A percentile compares a stretch with the other conserved stretches of the same genome.
Conservation (phyloP, 345 rosid species). For the Moricandia moricandioides region DNA sequence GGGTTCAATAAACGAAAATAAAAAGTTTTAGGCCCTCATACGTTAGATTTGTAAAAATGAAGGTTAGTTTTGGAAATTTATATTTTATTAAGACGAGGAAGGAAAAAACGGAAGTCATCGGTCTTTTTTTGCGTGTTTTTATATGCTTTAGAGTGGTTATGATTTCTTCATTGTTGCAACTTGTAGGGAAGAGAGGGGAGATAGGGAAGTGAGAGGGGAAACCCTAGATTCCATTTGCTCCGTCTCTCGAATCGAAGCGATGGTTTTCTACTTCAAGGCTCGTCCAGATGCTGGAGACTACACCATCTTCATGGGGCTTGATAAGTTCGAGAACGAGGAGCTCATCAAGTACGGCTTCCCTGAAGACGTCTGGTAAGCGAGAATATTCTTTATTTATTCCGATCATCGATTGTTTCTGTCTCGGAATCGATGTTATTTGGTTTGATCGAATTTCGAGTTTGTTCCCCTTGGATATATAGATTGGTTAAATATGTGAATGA, state of each 20-base stretch:
- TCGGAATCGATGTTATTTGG: neutral
- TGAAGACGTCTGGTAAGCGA: constrained; percentile 83
- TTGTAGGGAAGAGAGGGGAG: constrained; percentile 13
- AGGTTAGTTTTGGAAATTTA: constrained; percentile 6
- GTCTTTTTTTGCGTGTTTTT: neutral
- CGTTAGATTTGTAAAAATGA: neutral
- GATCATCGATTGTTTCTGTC: neutral
- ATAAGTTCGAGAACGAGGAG: constrained; percentile 98
- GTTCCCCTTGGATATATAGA: neutral
- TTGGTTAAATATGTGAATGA: neutral
- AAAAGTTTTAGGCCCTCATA: neutral
- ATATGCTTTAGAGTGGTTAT: constrained; percentile 30
- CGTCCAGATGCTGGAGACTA: constrained; percentile 95
- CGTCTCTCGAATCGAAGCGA: constrained; percentile 36
- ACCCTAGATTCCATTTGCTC: constrained; percentile 38
- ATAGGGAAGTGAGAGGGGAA: constrained; percentile 31
- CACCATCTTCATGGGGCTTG: constrained; percentile 99
- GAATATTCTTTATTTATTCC: neutral
- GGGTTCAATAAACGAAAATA: neutral
- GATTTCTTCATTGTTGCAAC: constrained; percentile 17
- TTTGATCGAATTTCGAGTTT: constrained; percentile 7
- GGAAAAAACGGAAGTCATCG: constrained; percentile 10
- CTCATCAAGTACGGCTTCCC: constrained; percentile 97
- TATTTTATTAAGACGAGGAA: neutral
- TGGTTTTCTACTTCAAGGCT: constrained; percentile 96